A percentile compares a stretch with the other conserved stretches of the same genome.
Conservation (phyloP, 164 flowering plant species). For the Nelumbo lutea region DNA sequence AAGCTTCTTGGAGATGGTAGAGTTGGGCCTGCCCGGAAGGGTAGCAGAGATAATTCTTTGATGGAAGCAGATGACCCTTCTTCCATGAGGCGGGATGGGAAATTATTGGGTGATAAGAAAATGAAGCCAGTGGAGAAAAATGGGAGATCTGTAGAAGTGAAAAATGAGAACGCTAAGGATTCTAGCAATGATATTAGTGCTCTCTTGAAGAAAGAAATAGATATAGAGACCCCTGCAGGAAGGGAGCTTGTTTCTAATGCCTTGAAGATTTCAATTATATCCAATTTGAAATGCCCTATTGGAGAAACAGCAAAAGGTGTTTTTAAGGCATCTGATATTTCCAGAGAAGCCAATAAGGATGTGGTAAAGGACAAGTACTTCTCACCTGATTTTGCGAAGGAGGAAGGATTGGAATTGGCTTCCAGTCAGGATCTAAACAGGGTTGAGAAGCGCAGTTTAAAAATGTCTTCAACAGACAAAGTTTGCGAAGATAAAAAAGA, state of each 20-base stretch:
- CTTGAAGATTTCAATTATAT: constrained; percentile 13
- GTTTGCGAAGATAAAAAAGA: constrained; percentile 12
- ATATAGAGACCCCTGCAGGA: constrained; percentile 24
- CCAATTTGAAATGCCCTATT: constrained; percentile 6
- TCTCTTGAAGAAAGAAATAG: constrained; percentile 26
- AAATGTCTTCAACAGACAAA: constrained; percentile 21
- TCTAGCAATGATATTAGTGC: constrained; percentile 8
- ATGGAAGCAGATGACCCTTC: constrained; percentile 16
- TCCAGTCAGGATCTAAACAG: constrained; percentile 13
- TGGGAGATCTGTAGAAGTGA: constrained; percentile 18
- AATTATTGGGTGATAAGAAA: constrained; percentile 28
- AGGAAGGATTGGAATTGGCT: constrained; percentile 23
- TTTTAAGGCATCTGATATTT: constrained; percentile 13
- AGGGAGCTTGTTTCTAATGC: constrained; percentile 22
- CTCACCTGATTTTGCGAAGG: constrained; percentile 20
- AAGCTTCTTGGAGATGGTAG: constrained; percentile 13
- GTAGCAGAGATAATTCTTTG: constrained; percentile 10
- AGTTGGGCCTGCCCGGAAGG: constrained; percentile 13
- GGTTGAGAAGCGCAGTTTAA: constrained; percentile 24
- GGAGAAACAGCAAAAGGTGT: constrained; percentile 18
- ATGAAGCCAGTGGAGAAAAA: constrained; percentile 21
- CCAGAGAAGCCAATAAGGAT: constrained; percentile 16
- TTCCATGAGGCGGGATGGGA: constrained; percentile 15
- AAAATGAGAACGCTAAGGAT: constrained; percentile 16
- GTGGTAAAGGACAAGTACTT: constrained; percentile 15